Evolutionary conservation across 2,329 filamentous ascomycete genomes (phyloP).

Genomic region (Colletotrichum magnum): DNA sequence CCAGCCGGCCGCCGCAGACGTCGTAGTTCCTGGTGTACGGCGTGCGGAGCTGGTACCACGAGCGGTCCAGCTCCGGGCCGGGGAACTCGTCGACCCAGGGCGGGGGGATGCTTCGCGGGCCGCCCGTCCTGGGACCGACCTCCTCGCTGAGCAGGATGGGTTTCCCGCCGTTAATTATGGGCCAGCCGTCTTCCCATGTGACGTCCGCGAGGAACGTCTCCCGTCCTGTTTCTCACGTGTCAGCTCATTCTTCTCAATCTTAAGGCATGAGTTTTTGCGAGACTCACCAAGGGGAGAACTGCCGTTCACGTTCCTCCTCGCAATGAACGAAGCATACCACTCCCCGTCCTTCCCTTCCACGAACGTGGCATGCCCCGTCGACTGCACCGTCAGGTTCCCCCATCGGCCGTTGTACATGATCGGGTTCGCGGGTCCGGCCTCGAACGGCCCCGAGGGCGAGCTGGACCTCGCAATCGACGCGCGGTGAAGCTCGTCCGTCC

Average conservation of each 20-base stretch:
- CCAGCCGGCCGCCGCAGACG: constrained; percentile 42
- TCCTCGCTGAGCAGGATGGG: constrained; percentile 30
- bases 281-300: constrained; percentile 36
- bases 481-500: constrained; percentile 55
- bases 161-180: constrained; percentile 41
- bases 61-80: not conserved
- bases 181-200: constrained; percentile 44
- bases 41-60: constrained; percentile 38
- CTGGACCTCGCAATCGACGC: constrained; percentile 53
- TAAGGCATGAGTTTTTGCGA: not conserved
- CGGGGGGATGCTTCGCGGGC: not conserved
- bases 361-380: constrained; percentile 44
- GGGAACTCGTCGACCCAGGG: constrained; percentile 28
- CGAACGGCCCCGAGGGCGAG: constrained; percentile 54
- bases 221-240: constrained; percentile 15
- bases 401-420: constrained; percentile 42
- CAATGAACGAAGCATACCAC: constrained; percentile 44
- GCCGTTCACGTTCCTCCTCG: constrained; percentile 38
- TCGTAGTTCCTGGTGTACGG: constrained; percentile 26
- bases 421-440: constrained; percentile 54
- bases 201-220: constrained; percentile 43
- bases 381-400: constrained; percentile 40
- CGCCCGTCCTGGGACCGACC: constrained; percentile 1
- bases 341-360: constrained; percentile 39
- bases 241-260: not conserved